A percentile compares a stretch with the other conserved stretches of the same genome.
Conservation (phyloP, 2,329 filamentous ascomycete species). For the Blumeria hordei region DNA sequence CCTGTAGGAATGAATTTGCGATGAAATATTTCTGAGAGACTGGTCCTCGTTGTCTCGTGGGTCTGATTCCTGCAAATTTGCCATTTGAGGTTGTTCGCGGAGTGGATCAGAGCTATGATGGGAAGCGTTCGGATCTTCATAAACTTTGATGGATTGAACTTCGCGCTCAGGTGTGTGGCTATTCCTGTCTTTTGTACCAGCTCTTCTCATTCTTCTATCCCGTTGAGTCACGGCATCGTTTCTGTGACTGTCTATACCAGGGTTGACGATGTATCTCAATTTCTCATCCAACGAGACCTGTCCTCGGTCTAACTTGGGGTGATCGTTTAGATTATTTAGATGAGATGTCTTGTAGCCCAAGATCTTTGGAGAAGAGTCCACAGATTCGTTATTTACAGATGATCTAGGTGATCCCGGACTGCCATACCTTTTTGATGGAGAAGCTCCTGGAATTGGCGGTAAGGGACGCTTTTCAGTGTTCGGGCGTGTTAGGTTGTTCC, state of each 20-base stretch:
- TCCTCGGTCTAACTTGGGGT: slow-evolving; percentile 47
- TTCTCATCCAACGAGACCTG: slow-evolving; percentile 73
- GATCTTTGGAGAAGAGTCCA: slow-evolving; percentile 38
- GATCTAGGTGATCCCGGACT: slow-evolving; percentile 36
- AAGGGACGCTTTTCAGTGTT: slow-evolving; percentile 66
- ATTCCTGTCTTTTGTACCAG: slow-evolving; percentile 24
- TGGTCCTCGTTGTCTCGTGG: slow-evolving; percentile 58
- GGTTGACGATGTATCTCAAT: slow-evolving; percentile 70
- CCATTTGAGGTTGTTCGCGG: no score
- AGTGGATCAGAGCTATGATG: not conserved
- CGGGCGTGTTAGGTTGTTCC: not conserved
- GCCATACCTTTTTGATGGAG: slow-evolving; percentile 18
- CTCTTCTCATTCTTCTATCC: slow-evolving; percentile 43
- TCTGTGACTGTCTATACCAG: slow-evolving; percentile 34
- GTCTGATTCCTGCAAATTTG: slow-evolving; percentile 80
- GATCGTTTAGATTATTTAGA: slow-evolving; percentile 48
- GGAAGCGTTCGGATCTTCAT: slow-evolving; percentile 19
- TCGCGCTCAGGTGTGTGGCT: slow-evolving; percentile 14
- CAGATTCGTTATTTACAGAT: slow-evolving; percentile 47
- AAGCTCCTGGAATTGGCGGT: slow-evolving; percentile 55
- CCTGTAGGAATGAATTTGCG: no score
- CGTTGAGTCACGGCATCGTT: slow-evolving; percentile 39
- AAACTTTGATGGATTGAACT: slow-evolving; percentile 14
- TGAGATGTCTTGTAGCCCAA: slow-evolving; percentile 42
- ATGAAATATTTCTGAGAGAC: no score